Evolutionary conservation across 768 basidiomycete genomes (phyloP), one percentile per base, ranked within the genome.

Genomic region (Amanita pallidorosea): DNA sequence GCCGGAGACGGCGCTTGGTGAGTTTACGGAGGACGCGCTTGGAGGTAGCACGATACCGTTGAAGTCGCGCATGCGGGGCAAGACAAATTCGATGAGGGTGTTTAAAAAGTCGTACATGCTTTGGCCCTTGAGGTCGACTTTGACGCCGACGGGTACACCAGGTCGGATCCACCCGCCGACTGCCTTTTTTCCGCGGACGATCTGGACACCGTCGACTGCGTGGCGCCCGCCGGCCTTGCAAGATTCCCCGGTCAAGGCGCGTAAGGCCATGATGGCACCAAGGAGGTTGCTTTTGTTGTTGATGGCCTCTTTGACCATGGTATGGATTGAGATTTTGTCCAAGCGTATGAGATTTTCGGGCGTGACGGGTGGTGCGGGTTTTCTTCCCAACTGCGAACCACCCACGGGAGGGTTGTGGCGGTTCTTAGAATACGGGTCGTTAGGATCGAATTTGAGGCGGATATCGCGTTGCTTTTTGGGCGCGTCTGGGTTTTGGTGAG

Each of bases 81-180:
- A 70, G 53, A 99, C 95, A 61, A 97, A 96, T 61, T 97, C 92
- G 59, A 83, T 80, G 58, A 99, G 77, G 7, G 81, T 83, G 51
- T 80, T 80, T 51, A 98, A 71, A 67, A 98, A 97, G 58, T 90
- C 87, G 71, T 90, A 97, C 94, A 98, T 97, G 57, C 84, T 80
- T 44, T 86, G 82, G 12, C 94, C 94, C 61, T 80, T 83, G 57
- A 99, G 68, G 63, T 88, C 88, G 54, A 97, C 91, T 70, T 93
- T 93, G 56, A 79, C 90, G 53, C 91, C 92, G 17, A 85, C 70
- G 0, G 95, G 90, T 44, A 88, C 63, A 20, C 87, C 85, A 0
- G 82, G 80, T 31, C 95, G 75, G 35, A 94, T 78, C 88, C 91
- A 98, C 0, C 87, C 85, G 31, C 75, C 85, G 65, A 67, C 87